Evolutionary conservation across 805 yeast species (phyloP).

Genomic region (Pichia insulana): DNA sequence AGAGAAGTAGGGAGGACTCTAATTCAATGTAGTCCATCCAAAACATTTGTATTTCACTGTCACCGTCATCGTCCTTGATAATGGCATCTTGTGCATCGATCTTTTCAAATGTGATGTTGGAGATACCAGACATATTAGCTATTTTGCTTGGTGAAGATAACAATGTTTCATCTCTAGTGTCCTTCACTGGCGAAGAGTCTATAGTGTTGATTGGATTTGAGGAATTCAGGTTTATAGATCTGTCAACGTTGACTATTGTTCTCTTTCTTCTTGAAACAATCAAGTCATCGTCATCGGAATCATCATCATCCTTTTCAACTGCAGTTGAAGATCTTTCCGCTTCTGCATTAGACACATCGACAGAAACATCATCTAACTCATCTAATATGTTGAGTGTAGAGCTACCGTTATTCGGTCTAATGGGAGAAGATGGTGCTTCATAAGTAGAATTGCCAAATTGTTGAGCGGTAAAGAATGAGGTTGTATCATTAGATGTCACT

Average conservation of each 20-base stretch:
- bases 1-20: conserved; percentile 57
- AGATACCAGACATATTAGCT: conserved; percentile 20
- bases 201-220: conserved; percentile 15
- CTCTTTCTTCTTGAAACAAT: conserved; percentile 48
- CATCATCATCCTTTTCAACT: conserved; percentile 15
- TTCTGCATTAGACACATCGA: conserved; percentile 3
- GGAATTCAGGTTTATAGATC: conserved; percentile 35
- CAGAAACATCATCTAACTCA: conserved; percentile 8
- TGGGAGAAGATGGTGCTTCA: conserved; percentile 28
- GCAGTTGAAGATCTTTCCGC: not conserved
- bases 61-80: conserved; percentile 22
- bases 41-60: conserved; percentile 52
- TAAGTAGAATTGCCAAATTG: conserved; percentile 16
- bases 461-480: conserved; percentile 15
- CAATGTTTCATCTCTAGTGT: conserved; percentile 2
- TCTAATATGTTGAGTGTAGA: conserved; percentile 8
- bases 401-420: conserved; percentile 7
- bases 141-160: conserved; percentile 20
- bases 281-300: conserved; percentile 46
- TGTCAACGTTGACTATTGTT: conserved; percentile 32
- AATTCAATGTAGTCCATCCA: conserved; percentile 89
- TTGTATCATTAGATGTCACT: conserved; percentile 18
- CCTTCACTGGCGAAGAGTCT: conserved; percentile 21
- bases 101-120: conserved; percentile 23
- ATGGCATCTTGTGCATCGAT: conserved; percentile 32